Base-by-base conservation (phyloP, 306 rosid genomes). In the Citrullus colocynthis region DNA sequence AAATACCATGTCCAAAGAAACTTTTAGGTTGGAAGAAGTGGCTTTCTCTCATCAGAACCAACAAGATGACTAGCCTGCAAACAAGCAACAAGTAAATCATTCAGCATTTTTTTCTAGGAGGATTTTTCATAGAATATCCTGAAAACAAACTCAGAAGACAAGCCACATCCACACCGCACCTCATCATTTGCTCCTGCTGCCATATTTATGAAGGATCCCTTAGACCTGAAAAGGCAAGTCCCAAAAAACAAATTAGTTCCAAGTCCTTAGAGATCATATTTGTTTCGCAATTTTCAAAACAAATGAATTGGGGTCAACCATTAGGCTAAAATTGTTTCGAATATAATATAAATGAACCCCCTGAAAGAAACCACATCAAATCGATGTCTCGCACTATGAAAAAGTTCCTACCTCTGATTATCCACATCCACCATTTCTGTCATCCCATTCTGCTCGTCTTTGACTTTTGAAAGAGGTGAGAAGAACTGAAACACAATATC, bases 101-200 rank as follows among this genome's bases (percentile, higher is more conserved):
- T 67, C 11, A 59, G 37, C 6, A 71, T 13, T 51, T 51, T 18
- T 14, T 74, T 24, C 7, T 6, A 1, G 9, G 30, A 18, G 48
- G 5, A 5, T 52, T 74, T 73, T 51, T 51, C 62, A 15, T 65
- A 69, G 75, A 41, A 30, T 52, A 45, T 24, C 51, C 28, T 65
- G n/a, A 52, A 28, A 63, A 39, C 41, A 55, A 78, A 34, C 24
- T 62, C 71, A 13, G 58, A 81, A 81, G 83, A 58, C 60, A 73
- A 70, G 82, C 52, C 14, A 64, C 72, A 58, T 64, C 36, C 63
- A 42, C 58, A 96, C 97, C 95, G 42, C 67, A 96, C 99, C 95
- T 96, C 99, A 64, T 96, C 99, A 84, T 85, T 96, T 79, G 98
- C 99, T 84, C 98, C 99, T 32, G 97, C 98, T 76, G 99, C 85